Evolutionary conservation across 2,329 filamentous ascomycete genomes (phyloP), one percentile per base, ranked within the genome.

Genomic region (Exophiala phaeomuriformis): DNA sequence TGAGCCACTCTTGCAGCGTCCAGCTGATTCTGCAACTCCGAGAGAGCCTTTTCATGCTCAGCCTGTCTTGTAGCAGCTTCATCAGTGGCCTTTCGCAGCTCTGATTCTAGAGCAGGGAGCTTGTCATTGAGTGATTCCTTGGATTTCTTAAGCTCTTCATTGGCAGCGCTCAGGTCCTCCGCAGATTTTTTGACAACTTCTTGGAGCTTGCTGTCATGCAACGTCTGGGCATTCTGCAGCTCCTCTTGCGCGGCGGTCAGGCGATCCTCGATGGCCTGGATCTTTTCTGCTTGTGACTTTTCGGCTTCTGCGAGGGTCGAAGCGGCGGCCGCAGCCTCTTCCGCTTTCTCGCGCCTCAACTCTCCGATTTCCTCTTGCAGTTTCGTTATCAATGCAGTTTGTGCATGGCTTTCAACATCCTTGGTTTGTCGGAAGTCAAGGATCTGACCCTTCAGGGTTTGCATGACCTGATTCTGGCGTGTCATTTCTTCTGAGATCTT

Each of bases 201-300:
- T 19, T 70, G 66, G 6, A 71, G 59, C 29, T 64, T 64, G 27
- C 64, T 65, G 40, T 65, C 59, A 28, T 68, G 64, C 28, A 61
- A 56, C 7, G 58, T 51, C 44, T 67, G 63, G n/a, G 68, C 61
- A 2, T 62, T 56, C 28, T 69, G 65, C 19, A 71, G 59, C 5
- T 66, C 64, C 33, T 66, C 61, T 19, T 66, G 67, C 5, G 70
- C 66, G 12, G 67, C 64, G 49, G 67, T 63, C 12, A 72, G 61
- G 47, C 71, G 60, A 43, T 67, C 33, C 36, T 56, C 51, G 5
- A 58, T 42, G 27, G 41, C 46, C 12, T 49, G 48, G 4, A 60
- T 27, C 39, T 56, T 51, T 35, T 54, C 51, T 1, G 45, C 30
- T 19, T 60, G 53, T 5, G 47, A 27, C 44, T 58, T 55, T 48